These are phyloP conservation scores for Porodaedalea pini DNA, from an alignment of 1,284 basidiomycete genomes.

Conservation along the genomic window DNA sequence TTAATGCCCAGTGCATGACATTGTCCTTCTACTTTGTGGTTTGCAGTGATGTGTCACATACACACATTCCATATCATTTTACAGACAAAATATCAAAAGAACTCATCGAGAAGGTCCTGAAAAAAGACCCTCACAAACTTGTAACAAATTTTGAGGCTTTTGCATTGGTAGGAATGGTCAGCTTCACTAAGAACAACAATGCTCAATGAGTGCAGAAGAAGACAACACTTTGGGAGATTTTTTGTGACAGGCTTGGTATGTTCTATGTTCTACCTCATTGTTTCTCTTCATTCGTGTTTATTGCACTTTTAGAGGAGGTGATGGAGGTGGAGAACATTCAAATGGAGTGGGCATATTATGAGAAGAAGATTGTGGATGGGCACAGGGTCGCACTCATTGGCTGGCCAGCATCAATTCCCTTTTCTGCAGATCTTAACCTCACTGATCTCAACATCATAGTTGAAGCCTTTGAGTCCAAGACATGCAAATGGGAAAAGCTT, in stretches of 20 bases:
- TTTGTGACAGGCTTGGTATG: neutral
- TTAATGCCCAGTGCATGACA: neutral
- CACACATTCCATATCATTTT: neutral
- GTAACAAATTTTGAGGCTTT: neutral
- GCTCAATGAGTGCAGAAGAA: neutral
- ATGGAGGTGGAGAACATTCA: neutral
- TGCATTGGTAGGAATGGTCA: neutral
- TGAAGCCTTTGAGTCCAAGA: neutral
- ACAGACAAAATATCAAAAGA: neutral
- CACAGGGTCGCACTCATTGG: neutral
- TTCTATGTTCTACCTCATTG: neutral
- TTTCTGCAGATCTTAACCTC: neutral
- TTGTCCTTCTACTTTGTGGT: neutral
- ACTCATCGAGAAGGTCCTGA: neutral
- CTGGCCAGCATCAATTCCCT: neutral
- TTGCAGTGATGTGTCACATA: neutral
- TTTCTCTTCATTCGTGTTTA: neutral
- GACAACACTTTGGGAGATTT: neutral
- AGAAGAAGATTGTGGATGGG: neutral
- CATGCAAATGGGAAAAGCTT: neutral
- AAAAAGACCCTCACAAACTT: neutral
- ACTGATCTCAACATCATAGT: neutral
- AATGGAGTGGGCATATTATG: constrained; percentile 4
- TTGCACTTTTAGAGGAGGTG: neutral
- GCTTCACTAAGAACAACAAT: neutral